These are phyloP conservation scores for Botryotinia calthae DNA, from an alignment of 2,329 filamentous ascomycete species.

Conservation along the genomic window DNA sequence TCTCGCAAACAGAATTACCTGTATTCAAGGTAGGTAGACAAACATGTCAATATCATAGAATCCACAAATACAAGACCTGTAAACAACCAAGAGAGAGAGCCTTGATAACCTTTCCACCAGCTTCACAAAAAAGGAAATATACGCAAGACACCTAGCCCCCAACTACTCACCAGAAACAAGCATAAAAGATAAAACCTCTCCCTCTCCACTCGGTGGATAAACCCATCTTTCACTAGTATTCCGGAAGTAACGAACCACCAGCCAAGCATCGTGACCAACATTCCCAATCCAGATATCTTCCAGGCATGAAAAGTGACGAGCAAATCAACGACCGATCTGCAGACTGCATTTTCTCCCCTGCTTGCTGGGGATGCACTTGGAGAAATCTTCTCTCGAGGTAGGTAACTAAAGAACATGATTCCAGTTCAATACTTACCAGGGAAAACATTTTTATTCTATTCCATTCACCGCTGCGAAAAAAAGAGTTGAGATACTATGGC, in stretches of 20 bases:
- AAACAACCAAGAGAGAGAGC: background rate
- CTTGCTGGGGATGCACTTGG: background rate
- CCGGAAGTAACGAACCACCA: background rate
- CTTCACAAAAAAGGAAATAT: background rate
- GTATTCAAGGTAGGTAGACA: background rate
- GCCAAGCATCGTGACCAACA: background rate
- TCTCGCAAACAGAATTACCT: background rate
- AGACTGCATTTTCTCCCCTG: background rate
- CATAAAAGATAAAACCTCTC: background rate
- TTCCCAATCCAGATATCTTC: background rate
- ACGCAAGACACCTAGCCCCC: background rate
- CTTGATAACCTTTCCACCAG: background rate
- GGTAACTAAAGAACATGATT: background rate
- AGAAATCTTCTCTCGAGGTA: background rate
- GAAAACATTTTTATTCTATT: background rate
- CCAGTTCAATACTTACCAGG: background rate
- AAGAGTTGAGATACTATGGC: background rate
- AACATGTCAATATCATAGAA: background rate
- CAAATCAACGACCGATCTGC: background rate
- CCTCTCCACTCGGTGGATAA: background rate
- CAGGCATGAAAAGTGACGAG: background rate
- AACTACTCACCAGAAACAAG: background rate
- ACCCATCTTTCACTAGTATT: background rate
- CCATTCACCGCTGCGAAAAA: background rate
- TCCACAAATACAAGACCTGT: background rate